These are phyloP conservation scores for Phoma herbarum DNA, from an alignment of 2,329 filamentous ascomycete species.

Conservation along the genomic window DNA sequence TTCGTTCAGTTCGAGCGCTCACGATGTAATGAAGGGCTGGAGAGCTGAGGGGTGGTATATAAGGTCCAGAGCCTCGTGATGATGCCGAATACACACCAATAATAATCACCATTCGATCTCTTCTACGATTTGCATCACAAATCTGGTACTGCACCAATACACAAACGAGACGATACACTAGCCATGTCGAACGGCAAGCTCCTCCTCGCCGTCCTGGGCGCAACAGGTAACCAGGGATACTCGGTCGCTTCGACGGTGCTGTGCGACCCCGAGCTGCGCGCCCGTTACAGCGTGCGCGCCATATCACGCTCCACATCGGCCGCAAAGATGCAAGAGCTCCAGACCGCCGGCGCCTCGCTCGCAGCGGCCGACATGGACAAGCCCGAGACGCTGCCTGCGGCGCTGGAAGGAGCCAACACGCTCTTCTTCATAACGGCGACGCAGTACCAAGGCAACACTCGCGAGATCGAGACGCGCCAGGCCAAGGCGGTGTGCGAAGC, in stretches of 20 bases:
- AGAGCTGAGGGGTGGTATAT: background rate
- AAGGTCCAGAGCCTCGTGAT: background rate
- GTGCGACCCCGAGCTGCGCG: constrained; percentile 51
- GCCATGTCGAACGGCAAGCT: constrained; percentile 21
- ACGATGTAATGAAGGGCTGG: background rate
- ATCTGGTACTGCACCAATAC: background rate
- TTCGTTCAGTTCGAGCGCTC: background rate
- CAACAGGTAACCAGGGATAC: constrained; percentile 62
- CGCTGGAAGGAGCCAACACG: constrained; percentile 2
- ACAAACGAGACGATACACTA: background rate
- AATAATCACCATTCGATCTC: background rate
- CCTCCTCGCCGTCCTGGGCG: constrained; percentile 43
- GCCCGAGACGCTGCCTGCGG: constrained; percentile 24
- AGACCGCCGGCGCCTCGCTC: constrained; percentile 60
- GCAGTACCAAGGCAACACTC: constrained; percentile 27
- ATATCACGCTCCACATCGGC: constrained; percentile 62
- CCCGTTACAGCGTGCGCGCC: constrained; percentile 60
- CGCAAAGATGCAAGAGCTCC: constrained; percentile 56
- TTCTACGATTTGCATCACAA: background rate
- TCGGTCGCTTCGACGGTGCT: constrained; percentile 61
- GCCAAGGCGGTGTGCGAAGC: constrained; percentile 41
- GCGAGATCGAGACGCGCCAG: constrained; percentile 39
- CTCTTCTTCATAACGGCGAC: constrained; percentile 47
- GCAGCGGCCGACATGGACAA: constrained; percentile 62
- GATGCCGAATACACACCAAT: background rate